Evolutionary conservation across 495 filamentous ascomycete species (phyloP), one percentile per base, ranked within the genome.

Genomic region (Neurospora sp.): DNA sequence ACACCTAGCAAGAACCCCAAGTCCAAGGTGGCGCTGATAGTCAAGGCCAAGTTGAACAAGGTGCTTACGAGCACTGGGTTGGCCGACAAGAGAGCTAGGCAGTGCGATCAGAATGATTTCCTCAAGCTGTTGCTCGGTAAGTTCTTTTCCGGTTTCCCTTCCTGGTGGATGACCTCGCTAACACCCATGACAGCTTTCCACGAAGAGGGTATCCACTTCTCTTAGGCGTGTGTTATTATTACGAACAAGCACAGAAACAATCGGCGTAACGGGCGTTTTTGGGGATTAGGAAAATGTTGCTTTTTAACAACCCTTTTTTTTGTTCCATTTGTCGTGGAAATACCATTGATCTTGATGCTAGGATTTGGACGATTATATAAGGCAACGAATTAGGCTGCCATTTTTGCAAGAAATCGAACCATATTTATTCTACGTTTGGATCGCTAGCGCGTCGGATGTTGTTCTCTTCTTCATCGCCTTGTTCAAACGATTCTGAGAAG

Each of bases 101-200:
- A 93, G 84, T 94, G 93, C 74, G 94, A 97, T 79, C 93, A 97
- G 81, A 92, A 92, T 70, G 94, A 97, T 76, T 97, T 98, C 78
- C 82, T 98, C 80, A 82, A 81, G 59, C 75, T 89, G 31, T 81
- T 88, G 69, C 71, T 80, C 34, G 77, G 77, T 78, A 73, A 39
- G 77, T 74, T 28, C 2, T 9, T 13, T 17, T 3, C 19, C 13
- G 1, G 13, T 24, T 28, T 17, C 3, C 5, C n/a, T n/a, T 70
- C 19, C 1, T 9, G 7, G 69, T 8, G 85, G 88, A 34, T 11
- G 4, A 19, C 28, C 28, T 71, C 38, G 42, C 89, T 78, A 70
- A 73, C 54, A 70, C 5, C 5, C 28, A 28, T 24, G 13, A 59
- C 48, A 78, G 39, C 79, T 39, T 94, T 97, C 82, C 96, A 97